Conservation (phyloP, 345 rosid genomes). For the Sonneratia caseolaris region DNA sequence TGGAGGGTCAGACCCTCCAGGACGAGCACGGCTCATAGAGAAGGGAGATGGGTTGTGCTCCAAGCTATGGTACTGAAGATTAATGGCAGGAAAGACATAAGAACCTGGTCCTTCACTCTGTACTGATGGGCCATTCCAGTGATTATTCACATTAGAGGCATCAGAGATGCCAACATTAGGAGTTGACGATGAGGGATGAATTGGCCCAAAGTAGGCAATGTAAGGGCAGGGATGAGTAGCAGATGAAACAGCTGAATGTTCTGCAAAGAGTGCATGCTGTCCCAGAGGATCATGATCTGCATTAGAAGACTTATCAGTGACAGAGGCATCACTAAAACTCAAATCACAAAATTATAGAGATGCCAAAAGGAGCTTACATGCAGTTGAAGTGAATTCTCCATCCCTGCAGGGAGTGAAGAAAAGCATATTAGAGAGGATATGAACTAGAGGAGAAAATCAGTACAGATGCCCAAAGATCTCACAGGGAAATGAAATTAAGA, state of each 20-base stretch:
- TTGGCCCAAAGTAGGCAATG: slow-evolving; percentile 74
- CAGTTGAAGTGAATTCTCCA: slow-evolving; percentile 60
- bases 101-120: slow-evolving; percentile 67
- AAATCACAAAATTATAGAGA: slow-evolving; percentile 8
- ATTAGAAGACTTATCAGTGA: slow-evolving; percentile 14
- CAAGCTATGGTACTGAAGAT: slow-evolving; percentile 53
- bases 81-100: slow-evolving; percentile 62
- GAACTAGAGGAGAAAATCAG: neutral
- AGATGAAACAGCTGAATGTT: slow-evolving; percentile 61
- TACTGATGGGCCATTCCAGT: slow-evolving; percentile 54
- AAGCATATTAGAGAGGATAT: neutral
- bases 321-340: slow-evolving; percentile 2
- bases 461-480: too few relatives aligned
- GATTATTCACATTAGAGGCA: slow-evolving; percentile 57
- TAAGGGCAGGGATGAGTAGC: slow-evolving; percentile 88
- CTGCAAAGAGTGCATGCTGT: slow-evolving; percentile 61
- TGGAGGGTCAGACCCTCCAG: slow-evolving; percentile 46
- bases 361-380: slow-evolving; percentile 51
- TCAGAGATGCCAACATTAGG: slow-evolving; percentile 59
- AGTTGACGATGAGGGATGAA: slow-evolving; percentile 70
- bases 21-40: slow-evolving; percentile 45
- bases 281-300: slow-evolving; percentile 78
- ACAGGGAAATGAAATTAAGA: too few relatives aligned
- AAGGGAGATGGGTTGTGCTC: slow-evolving; percentile 48
- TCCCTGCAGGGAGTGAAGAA: slow-evolving; percentile 40